A percentile compares a stretch with the other conserved stretches of the same genome.
Conservation (phyloP, 768 basidiomycete genomes). For the Filobasidium wieringae region DNA sequence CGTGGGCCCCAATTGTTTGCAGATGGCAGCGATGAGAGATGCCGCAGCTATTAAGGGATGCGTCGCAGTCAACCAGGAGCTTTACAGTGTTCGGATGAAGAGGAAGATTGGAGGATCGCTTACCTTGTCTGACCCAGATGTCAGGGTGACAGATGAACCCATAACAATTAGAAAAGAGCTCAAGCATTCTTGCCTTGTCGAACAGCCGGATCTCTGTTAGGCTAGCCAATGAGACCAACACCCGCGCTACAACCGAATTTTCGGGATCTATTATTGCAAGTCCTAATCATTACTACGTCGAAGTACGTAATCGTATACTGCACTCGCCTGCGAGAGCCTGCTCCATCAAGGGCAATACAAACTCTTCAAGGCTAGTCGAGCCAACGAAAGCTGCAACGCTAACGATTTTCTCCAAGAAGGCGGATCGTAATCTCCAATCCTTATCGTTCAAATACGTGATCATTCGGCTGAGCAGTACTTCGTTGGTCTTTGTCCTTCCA, state of each 20-base stretch:
- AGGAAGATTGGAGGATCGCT: slow-evolving; percentile 30
- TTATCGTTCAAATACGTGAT: slow-evolving; percentile 66
- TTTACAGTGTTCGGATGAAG: not conserved
- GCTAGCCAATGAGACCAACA: slow-evolving; percentile 73
- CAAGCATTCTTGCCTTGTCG: slow-evolving; percentile 75
- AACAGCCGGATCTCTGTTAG: slow-evolving; percentile 82
- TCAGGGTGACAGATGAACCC: slow-evolving; percentile 93
- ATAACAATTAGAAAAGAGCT: slow-evolving; percentile 70
- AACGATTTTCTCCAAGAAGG: slow-evolving; percentile 91
- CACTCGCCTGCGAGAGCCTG: slow-evolving; percentile 78
- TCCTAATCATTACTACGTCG: not conserved
- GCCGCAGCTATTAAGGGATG: slow-evolving; percentile 64
- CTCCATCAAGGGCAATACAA: slow-evolving; percentile 90
- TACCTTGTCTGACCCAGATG: slow-evolving; percentile 84
- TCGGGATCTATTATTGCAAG: slow-evolving; percentile 59
- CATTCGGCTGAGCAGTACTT: slow-evolving; percentile 81
- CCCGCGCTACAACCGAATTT: slow-evolving; percentile 83
- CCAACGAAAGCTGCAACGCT: slow-evolving; percentile 92
- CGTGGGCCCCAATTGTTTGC: slow-evolving; percentile 65
- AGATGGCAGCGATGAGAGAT: slow-evolving; percentile 76
- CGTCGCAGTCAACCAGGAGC: not conserved
- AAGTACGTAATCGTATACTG: not conserved
- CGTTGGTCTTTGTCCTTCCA: slow-evolving; percentile 83
- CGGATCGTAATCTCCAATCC: slow-evolving; percentile 80
- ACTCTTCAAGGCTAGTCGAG: slow-evolving; percentile 81